Conservation (phyloP, 2,329 filamentous ascomycete genomes). For the Ampelomyces quisqualis region DNA sequence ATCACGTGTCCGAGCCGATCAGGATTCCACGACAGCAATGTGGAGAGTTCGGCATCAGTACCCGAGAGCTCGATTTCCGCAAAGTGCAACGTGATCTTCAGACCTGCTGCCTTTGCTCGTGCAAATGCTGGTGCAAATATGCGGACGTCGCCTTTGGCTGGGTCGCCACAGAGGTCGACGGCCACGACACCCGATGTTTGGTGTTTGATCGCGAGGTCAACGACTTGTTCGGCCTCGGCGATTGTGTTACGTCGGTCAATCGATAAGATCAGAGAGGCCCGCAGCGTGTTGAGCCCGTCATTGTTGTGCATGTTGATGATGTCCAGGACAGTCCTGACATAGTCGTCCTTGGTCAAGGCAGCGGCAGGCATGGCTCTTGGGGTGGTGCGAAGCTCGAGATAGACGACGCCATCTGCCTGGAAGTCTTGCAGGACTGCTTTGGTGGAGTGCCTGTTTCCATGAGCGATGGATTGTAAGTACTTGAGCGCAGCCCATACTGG, state of each 20-base stretch:
- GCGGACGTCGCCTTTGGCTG: constrained; percentile 61
- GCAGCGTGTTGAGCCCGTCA: constrained; percentile 49
- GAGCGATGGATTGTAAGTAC: constrained; percentile 4
- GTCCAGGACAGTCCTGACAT: constrained; percentile 66
- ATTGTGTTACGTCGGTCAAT: constrained; percentile 67
- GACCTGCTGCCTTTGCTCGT: constrained; percentile 55
- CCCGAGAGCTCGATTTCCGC: constrained; percentile 65
- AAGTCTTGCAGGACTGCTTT: constrained; percentile 61
- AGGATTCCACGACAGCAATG: constrained; percentile 65
- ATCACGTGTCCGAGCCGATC: constrained; percentile 77
- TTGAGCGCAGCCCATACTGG: constrained; percentile 58
- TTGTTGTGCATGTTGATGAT: constrained; percentile 58
- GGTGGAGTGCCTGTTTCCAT: constrained; percentile 56
- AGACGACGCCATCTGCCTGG: constrained; percentile 68
- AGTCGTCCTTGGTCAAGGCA: constrained; percentile 61
- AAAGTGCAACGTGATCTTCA: constrained; percentile 75
- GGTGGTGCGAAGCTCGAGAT: constrained; percentile 79
- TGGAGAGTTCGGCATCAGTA: constrained; percentile 60
- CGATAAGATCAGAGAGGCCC: constrained; percentile 68
- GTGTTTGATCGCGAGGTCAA: constrained; percentile 63
- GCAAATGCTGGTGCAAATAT: constrained; percentile 62
- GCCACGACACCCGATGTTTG: constrained; percentile 63
- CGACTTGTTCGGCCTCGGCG: constrained; percentile 61
- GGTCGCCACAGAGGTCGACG: constrained; percentile 78
- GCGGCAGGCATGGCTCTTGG: constrained; percentile 62